Conservation (phyloP, 805 yeast species). For the Spathaspora passalidarum region DNA sequence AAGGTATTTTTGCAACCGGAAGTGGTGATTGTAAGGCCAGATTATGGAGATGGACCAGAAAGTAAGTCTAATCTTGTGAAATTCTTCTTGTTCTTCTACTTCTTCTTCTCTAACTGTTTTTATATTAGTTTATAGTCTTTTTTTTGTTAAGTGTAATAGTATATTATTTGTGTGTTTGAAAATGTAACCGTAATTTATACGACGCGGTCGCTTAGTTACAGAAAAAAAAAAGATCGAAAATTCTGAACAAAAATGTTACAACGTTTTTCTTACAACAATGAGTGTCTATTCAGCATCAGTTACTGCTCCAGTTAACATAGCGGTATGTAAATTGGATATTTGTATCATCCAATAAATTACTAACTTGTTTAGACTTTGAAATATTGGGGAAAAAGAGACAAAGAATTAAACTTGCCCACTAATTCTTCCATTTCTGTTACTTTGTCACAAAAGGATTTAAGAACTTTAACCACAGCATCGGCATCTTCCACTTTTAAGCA, state of each 20-base stretch:
- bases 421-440: slow-evolving; percentile 96
- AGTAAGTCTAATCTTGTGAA: slow-evolving; percentile 11
- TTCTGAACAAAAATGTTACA: neutral
- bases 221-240: neutral
- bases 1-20: slow-evolving; percentile 93
- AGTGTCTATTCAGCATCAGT: slow-evolving; percentile 68
- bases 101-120: neutral
- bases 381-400: slow-evolving; percentile 98
- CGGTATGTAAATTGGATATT: slow-evolving; percentile 52
- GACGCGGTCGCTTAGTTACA: neutral
- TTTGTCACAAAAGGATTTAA: slow-evolving; percentile 81
- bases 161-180: neutral
- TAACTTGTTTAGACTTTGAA: slow-evolving; percentile 62
- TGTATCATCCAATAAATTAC: neutral
- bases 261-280: slow-evolving; percentile 27
- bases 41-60: slow-evolving; percentile 84
- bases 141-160: neutral
- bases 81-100: neutral
- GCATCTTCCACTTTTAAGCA: slow-evolving; percentile 52
- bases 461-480: slow-evolving; percentile 89
- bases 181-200: neutral
- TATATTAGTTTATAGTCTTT: neutral
- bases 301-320: slow-evolving; percentile 97
- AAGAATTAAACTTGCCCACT: slow-evolving; percentile 84
- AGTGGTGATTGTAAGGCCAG: slow-evolving; percentile 97